Evolutionary conservation across 2,329 filamentous ascomycete genomes (phyloP), one percentile per base, ranked within the genome.

Genomic region (Ascochyta koolunga): DNA sequence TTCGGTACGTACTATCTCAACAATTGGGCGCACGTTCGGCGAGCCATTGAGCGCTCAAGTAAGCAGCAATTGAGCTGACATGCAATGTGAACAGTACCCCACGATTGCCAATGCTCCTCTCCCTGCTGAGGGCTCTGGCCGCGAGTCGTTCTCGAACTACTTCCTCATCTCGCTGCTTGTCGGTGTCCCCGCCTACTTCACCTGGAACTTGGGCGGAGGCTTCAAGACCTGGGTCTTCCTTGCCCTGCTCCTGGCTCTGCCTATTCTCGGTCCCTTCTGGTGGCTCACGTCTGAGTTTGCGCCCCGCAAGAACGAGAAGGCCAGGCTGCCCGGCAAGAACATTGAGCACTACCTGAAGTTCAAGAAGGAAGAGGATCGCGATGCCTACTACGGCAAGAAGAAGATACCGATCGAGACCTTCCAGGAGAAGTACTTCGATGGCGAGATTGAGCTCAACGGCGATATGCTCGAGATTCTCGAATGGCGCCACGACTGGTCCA

Each of bases 361-460:
- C 82, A 90, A 91, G 69, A 81, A 80, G 57, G 76, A 80, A 43
- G 79, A 80, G 60, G 82, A 86, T 68, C 77, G 77, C 56, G 72
- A 79, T 68, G 91, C 87, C 78, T 95, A 91, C 79, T 82, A 84
- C 65, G 90, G 90, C 76, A 83, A 83, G 76, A 89, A 84, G 79
- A 93, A 89, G 80, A 91, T 95, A 57, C 88, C 91, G 49, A 89
- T 96, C 82, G 89, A 96, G 81, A 96, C 91, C 21, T 98, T 98
- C 82, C 88, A 96, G 74, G 93, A 97, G 79, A 96, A 93, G 89
- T 98, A 97, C 83, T 96, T 98, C 78, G 89, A 95, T 72, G 91
- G 91, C 54, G 87, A 96, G 54, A 92, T 96, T 60, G 91, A 96
- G 67, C 93, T 97, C 83, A 98, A 96, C 76, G 93, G 92, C 54